These are phyloP conservation scores for Plenodomus biglobosus DNA, from an alignment of 2,329 filamentous ascomycete species.

Conservation along the genomic window DNA sequence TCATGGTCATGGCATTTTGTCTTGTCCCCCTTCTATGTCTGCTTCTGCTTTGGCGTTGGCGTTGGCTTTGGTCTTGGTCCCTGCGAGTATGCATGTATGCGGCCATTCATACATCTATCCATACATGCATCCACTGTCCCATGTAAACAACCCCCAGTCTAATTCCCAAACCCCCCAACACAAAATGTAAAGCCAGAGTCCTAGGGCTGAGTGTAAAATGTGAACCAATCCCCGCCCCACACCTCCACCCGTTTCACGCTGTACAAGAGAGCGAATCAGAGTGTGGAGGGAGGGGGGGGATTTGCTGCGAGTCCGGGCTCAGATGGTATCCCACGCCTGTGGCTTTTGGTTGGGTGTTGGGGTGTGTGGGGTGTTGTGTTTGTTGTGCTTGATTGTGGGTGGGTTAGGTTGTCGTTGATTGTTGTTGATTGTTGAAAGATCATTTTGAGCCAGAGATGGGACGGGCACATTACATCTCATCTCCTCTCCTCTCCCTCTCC, in stretches of 20 bases:
- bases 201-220: constrained; percentile 40
- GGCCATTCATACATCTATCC: too few species aligned
- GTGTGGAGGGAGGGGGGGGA: constrained; percentile 28
- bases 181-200: constrained; percentile 41
- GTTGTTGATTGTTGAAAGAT: too few species aligned
- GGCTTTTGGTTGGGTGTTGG: constrained; percentile 29
- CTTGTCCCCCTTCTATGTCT: too few species aligned
- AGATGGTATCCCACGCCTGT: constrained; percentile 43
- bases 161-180: constrained; percentile 22
- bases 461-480: too few species aligned
- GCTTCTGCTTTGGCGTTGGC: too few species aligned
- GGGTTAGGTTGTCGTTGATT: constrained; percentile 6
- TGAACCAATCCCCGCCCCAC: constrained; percentile 39
- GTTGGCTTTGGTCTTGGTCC: too few species aligned
- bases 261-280: constrained; percentile 23
- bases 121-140: too few species aligned
- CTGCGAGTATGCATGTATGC: too few species aligned
- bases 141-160: too few species aligned
- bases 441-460: too few species aligned
- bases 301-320: constrained; percentile 44
- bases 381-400: constrained; percentile 13
- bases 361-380: constrained; percentile 21
- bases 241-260: constrained; percentile 15
- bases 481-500: too few species aligned
- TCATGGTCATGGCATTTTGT: too few species aligned